These are phyloP conservation scores for Pseudogymnoascus destructans DNA, from an alignment of 2,329 filamentous ascomycete genomes.

Conservation along the genomic window DNA sequence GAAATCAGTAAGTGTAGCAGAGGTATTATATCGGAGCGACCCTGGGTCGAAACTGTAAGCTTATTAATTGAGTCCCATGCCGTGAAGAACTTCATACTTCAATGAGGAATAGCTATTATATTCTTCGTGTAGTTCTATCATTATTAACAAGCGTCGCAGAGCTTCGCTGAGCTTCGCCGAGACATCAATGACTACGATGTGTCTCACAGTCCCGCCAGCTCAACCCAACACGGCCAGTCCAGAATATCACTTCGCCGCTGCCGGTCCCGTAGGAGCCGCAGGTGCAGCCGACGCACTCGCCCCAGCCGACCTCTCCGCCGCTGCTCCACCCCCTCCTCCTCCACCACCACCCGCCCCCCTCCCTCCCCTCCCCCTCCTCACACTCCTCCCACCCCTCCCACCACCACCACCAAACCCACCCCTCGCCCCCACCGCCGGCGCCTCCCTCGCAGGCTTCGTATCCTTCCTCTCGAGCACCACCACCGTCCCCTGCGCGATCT, in stretches of 20 bases:
- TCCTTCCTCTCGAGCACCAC: constrained; percentile 77
- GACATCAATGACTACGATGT: neutral
- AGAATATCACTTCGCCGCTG: constrained; percentile 17
- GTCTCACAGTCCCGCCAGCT: neutral
- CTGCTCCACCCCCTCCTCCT: constrained; percentile 17
- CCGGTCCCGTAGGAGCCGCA: constrained; percentile 19
- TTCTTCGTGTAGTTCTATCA: neutral
- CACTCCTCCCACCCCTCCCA: neutral
- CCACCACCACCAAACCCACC: constrained; percentile 13
- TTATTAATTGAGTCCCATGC: no score
- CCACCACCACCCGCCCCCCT: constrained; percentile 17
- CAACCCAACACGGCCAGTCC: neutral
- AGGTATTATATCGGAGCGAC: neutral
- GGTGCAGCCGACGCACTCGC: constrained; percentile 12
- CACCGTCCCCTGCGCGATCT: constrained; percentile 73
- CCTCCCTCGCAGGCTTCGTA: constrained; percentile 18
- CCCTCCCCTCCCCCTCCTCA: constrained; percentile 3
- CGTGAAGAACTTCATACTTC: neutral
- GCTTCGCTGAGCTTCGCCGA: neutral
- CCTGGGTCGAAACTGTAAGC: no score
- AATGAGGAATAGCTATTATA: neutral
- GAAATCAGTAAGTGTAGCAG: neutral
- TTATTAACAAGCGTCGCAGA: neutral
- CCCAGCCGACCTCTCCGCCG: constrained; percentile 12
- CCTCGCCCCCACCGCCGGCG: constrained; percentile 14